Base-by-base conservation (phyloP, 2,329 filamentous ascomycete species). In the Talaromyces marneffei region DNA sequence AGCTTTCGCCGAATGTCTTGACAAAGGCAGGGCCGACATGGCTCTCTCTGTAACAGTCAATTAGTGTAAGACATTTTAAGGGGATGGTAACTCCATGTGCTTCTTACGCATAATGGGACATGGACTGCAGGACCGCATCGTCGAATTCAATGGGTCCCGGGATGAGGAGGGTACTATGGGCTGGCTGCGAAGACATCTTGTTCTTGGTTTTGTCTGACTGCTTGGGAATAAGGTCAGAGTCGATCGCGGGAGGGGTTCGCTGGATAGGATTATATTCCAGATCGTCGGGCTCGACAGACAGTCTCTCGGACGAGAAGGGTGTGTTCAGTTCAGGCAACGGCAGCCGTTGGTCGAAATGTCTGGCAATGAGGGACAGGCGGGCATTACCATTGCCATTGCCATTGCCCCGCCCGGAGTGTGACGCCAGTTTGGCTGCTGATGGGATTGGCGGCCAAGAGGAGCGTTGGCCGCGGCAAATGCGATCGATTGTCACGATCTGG, bases 91-190 rank as follows among this genome's bases (percentile, higher is more conserved):
- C 2, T 33, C 4, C 9, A 12, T 10, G 14, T 35, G 33, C 2
- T 27, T 69, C 67, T 67, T 63, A 74, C 78, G 71, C 80, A 91
- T 89, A 96, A 79, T 96, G 92, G 81, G 89, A 88, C 93, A 97
- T 97, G 64, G 92, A 91, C 77, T 92, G 85, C 57, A 97, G 86
- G 64, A 97, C 93, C 53, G 87, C 92, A 93, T 97, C 93, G 75
- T 97, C 93, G 74, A 97, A 97, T 80, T 97, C 93, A 76, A 97
- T 96, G 72, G 94, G 94, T 66, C 94, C 94, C 55, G 94, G 94
- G 72, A 99, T 97, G 79, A 99, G 86, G 78, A 99, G 82, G 60
- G 93, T 88, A 58, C 85, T 81, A 72, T 88, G 86, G 60, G 82
- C 75, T 59, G 83, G 70, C 77, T 87, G 85, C 60, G 70, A 73